Evolutionary conservation across 2,329 filamentous ascomycete genomes (phyloP).

Genomic region (Blastomyces parvus): DNA sequence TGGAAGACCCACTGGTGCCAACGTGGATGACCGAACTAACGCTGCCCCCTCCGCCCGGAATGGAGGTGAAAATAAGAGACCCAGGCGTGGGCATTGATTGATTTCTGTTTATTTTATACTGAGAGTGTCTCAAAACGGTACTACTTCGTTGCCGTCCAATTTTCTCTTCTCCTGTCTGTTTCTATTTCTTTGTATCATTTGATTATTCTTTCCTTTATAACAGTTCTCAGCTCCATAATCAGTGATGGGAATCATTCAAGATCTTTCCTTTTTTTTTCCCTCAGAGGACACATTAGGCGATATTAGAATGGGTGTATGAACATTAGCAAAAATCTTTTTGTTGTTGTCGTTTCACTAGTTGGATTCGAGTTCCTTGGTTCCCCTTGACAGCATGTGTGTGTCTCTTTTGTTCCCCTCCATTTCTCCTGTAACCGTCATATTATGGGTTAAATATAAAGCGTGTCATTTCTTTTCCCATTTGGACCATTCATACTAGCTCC

Average conservation of each 20-base stretch:
- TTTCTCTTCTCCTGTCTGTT: constrained; percentile 11
- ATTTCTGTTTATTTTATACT: neutral
- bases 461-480: neutral
- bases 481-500: neutral
- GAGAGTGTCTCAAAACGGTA: neutral
- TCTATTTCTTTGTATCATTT: constrained; percentile 18
- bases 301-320: constrained; percentile 1
- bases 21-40: constrained; percentile 11
- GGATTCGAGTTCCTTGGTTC: neutral
- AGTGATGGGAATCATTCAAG: neutral
- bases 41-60: constrained; percentile 9
- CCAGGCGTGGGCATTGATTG: constrained; percentile 18
- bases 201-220: neutral
- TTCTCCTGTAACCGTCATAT: neutral
- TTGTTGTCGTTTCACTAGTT: neutral
- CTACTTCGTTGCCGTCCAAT: neutral
- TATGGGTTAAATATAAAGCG: neutral
- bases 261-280: neutral
- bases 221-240: neutral
- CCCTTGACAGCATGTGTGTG: neutral
- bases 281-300: neutral
- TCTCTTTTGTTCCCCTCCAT: neutral
- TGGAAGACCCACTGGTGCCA: constrained; percentile 11
- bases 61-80: constrained; percentile 18
- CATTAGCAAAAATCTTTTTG: neutral